A percentile compares a stretch with the other conserved stretches of the same genome.
These are phyloP conservation scores for Cladosporium sp. DNA, from an alignment of 2,329 filamentous ascomycete genomes.

Conservation along the genomic window DNA sequence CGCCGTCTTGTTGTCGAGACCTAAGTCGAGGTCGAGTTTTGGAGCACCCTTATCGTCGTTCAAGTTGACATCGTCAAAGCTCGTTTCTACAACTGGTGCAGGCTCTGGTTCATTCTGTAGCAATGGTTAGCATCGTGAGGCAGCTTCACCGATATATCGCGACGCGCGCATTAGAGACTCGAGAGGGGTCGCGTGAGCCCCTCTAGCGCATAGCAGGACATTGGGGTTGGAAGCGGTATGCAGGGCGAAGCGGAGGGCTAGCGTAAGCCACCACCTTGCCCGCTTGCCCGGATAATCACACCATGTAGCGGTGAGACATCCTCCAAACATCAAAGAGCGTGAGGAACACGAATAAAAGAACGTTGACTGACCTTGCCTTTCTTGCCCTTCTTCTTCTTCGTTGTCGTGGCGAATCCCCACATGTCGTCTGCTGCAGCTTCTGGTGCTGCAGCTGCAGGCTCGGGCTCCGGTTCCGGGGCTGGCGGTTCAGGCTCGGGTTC, in stretches of 20 bases:
- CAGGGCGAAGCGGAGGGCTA: slow-evolving; percentile 14
- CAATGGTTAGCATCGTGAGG: slow-evolving; percentile 2
- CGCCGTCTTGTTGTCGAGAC: slow-evolving; percentile 30
- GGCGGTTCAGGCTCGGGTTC: slow-evolving; percentile 31
- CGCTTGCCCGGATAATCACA: slow-evolving; percentile 20
- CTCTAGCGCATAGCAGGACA: slow-evolving; percentile 15
- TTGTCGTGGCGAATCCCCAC: slow-evolving; percentile 26
- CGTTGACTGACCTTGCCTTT: slow-evolving; percentile 37
- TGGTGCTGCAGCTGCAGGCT: slow-evolving; percentile 19
- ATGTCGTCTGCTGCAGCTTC: slow-evolving; percentile 28
- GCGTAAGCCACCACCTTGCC: slow-evolving; percentile 10
- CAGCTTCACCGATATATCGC: slow-evolving; percentile 12
- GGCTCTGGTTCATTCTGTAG: slow-evolving; percentile 31
- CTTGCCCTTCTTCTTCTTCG: slow-evolving; percentile 37
- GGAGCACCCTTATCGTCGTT: slow-evolving; percentile 46
- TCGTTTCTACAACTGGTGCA: slow-evolving; percentile 38
- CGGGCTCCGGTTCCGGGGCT: slow-evolving; percentile 24
- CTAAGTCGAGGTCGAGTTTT: slow-evolving; percentile 51
- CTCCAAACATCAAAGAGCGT: slow-evolving; percentile 5
- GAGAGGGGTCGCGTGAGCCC: slow-evolving; percentile 19
- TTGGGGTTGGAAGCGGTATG: slow-evolving; percentile 14
- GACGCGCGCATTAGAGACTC: slow-evolving; percentile 4
- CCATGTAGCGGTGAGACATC: slow-evolving; percentile 17
- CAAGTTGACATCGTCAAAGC: slow-evolving; percentile 49
- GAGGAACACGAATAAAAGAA: slow-evolving; percentile 19